Conservation (phyloP, 306 rosid species). For the Cicer pinnatifidum region DNA sequence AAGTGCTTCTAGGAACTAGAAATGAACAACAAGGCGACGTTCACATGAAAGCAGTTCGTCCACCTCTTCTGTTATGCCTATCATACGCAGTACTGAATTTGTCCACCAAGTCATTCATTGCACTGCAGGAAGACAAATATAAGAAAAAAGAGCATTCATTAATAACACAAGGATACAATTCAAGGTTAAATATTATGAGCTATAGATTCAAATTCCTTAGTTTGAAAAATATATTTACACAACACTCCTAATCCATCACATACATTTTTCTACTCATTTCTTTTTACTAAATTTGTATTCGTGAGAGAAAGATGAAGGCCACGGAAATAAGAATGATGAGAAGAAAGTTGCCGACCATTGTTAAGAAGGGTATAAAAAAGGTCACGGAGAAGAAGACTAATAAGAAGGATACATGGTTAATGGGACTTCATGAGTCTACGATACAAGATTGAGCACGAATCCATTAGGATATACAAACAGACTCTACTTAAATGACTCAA, state of each 20-base stretch:
- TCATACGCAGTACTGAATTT: conserved; percentile 89
- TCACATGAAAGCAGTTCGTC: conserved; percentile 87
- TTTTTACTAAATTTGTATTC: not conserved
- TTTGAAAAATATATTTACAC: not conserved
- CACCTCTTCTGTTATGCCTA: conserved; percentile 92
- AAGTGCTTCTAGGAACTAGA: conserved; percentile 39
- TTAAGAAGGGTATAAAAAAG: conserved; percentile 10
- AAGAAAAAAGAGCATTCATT: not conserved
- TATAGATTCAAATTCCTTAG: not conserved
- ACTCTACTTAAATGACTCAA: not conserved
- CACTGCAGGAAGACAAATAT: conserved; percentile 42
- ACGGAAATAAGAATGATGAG: not conserved
- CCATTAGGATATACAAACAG: conserved; percentile 11
- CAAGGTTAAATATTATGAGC: conserved; percentile 25
- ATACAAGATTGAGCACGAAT: conserved; percentile 14
- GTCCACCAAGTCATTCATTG: conserved; percentile 74
- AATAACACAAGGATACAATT: conserved; percentile 30
- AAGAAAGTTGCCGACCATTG: not conserved
- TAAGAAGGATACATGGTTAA: not conserved
- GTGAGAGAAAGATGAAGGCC: not conserved
- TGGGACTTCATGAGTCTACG: conserved; percentile 4
- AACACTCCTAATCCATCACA: not conserved
- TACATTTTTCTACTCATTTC: not conserved
- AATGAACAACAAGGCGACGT: conserved; percentile 31
- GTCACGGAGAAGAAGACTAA: not conserved